Evolutionary conservation across 495 filamentous ascomycete genomes (phyloP), one percentile per base, ranked within the genome.

Genomic region (Tuber borchii): DNA sequence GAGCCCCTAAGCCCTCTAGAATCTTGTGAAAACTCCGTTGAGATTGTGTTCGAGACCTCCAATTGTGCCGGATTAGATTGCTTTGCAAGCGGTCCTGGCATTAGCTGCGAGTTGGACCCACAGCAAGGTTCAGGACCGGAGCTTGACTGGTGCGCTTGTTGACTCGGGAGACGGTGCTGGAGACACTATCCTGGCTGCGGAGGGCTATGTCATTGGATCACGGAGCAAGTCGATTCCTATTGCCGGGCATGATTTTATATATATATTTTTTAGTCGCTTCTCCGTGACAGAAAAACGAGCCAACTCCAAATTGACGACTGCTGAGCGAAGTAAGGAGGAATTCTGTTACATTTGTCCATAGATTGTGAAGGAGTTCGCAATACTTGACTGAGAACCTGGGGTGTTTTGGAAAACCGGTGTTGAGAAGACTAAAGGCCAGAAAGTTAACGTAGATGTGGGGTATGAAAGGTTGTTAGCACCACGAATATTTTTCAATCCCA

Each of bases 41-140:
- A 99, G 84, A 98, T 99, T 85, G 97, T 99, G 91, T 98, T 99
- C 86, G 95, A 98, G 83, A 97, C 95, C 26, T 99, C 97, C 87
- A 99, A 99, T 85, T 97, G 95, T 85, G 94, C 95, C 74, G 95
- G 95, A 84, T 91, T 99, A 98, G 85, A 98, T 99, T 81, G 95
- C 95, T 65, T 95, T 99, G 16, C 95, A 99, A 86, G 95, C 95
- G 19, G 95, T 99, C 90, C 98, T 71, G 95, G n/a, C 95, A 19
- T 90, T 99, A 45, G 95, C 95, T 45, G 95, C 95, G 10, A 97
- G 95, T 22, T 99, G 95, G 95, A 98, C 95, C 34, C 96, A 93
- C 61, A 95, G 93, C 39, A 99, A 97, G 88, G 95, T 97, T 20
- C 93, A 93, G 26, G 95, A 99, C 81, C 90, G 94, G 75, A 97